Conservation (phyloP, 192 early-diverging fungal genomes). For the Dispira parvispora region DNA sequence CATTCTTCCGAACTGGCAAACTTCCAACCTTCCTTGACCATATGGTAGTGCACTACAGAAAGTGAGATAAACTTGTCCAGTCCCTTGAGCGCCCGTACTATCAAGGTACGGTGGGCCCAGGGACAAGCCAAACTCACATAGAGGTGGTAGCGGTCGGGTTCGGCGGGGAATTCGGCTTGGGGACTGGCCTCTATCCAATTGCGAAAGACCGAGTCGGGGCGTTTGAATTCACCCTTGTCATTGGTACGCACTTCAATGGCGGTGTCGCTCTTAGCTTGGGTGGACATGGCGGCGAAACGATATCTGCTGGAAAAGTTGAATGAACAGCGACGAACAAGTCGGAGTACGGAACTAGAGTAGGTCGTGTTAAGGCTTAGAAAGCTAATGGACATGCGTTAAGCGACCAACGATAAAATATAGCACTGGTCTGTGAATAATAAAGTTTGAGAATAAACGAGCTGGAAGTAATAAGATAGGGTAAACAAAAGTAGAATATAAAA, state of each 20-base stretch:
- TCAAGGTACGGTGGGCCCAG: slow-evolving; percentile 74
- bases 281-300: neutral
- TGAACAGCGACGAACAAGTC: too few species aligned
- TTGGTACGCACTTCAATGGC: slow-evolving; percentile 42
- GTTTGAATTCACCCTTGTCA: slow-evolving; percentile 64
- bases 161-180: slow-evolving; percentile 49
- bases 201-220: slow-evolving; percentile 57
- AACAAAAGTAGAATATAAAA: too few species aligned
- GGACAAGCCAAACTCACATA: slow-evolving; percentile 53
- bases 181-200: slow-evolving; percentile 32
- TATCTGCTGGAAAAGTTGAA: too few species aligned
- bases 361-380: too few species aligned
- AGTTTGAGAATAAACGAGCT: too few species aligned
- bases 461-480: too few species aligned
- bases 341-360: too few species aligned
- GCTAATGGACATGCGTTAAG: too few species aligned
- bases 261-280: neutral
- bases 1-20: slow-evolving; percentile 51
- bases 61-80: slow-evolving; percentile 68
- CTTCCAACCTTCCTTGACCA: slow-evolving; percentile 70
- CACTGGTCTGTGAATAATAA: too few species aligned
- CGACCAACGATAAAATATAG: too few species aligned
- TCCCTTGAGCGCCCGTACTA: slow-evolving; percentile 81
- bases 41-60: slow-evolving; percentile 69
- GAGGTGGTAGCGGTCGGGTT: slow-evolving; percentile 65